Evolutionary conservation across 345 rosid genomes (phyloP).

Genomic region (Citrus inodora): DNA sequence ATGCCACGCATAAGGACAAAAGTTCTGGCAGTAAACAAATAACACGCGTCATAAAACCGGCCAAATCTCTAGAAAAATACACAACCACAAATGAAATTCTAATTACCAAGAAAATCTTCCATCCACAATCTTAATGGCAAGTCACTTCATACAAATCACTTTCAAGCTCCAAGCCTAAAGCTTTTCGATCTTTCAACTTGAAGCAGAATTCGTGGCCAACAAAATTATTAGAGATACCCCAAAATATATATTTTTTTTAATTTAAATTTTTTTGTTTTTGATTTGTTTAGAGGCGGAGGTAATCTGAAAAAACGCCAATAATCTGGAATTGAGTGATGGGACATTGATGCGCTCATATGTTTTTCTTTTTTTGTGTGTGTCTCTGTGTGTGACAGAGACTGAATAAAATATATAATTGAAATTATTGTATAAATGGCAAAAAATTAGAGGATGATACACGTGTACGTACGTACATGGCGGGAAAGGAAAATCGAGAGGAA

Average conservation of each 20-base stretch:
- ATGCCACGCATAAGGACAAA: background rate
- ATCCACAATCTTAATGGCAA: conserved; percentile 17
- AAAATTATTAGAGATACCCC: background rate
- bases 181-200: conserved; percentile 18
- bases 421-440: too few relatives aligned
- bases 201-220: conserved; percentile 30
- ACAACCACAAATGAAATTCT: background rate
- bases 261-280: background rate
- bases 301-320: background rate
- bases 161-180: conserved; percentile 21
- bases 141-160: conserved; percentile 11
- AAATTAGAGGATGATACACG: too few relatives aligned
- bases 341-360: background rate
- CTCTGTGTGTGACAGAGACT: too few relatives aligned
- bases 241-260: background rate
- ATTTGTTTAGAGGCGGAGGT: background rate
- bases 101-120: conserved; percentile 32
- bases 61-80: conserved; percentile 16
- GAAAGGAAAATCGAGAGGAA: background rate
- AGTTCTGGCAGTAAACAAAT: conserved; percentile 6
- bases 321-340: background rate
- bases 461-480: background rate
- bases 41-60: conserved; percentile 10
- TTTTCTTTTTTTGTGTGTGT: too few relatives aligned
- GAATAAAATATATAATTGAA: too few relatives aligned